Evolutionary conservation across 2,329 filamentous ascomycete species (phyloP), one percentile per base, ranked within the genome.

Genomic region (Aplosporella prunicola): DNA sequence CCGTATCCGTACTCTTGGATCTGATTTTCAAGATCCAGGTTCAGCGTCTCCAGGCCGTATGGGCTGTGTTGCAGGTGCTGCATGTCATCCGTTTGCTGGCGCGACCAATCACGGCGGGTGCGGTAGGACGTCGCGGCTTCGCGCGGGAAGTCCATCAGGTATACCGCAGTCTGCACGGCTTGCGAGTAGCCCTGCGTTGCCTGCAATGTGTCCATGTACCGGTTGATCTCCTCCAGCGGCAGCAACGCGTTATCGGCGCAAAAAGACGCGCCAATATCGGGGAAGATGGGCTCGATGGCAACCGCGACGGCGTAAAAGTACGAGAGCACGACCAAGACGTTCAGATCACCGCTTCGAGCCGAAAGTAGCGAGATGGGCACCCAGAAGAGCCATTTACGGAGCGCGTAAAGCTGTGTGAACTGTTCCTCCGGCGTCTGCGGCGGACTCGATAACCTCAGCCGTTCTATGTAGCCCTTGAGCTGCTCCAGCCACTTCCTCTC

Each of bases 311-410:
- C 88, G 63, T 94, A 96, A 58, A 94, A 86, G 55, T 96, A 84
- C 9, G 87, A 83, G 38, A 96, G 78, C 44, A 93, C 79, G 35
- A 93, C 71, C 47, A 95, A 70, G 1, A 86, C 81, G 42, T 76
- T 83, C 16, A 83, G 74, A 47, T 89, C 86, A 23, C 76, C 76
- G 34, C 80, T 77, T 31, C 80, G 82, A 46, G 79, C 77, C 55
- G 89, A 81, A 17, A 95, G 71, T 50, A 88, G 81, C 47, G 79
- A 78, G 22, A 94, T 79, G 1, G 91, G 91, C 39, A 94, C 76
- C 87, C 89, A 96, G 63, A 96, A 94, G 11, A 96, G 74, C 87
- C 89, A 95, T 49, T 84, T 83, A 39, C 88, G 76, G 42, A 98
- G 72, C 8, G 85, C 80, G 46, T 93, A 88, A 9, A 96, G 75